phyloP scores from a whole-genome alignment of 495 filamentous ascomycete genomes.

The Trichoderma reesei region DNA sequence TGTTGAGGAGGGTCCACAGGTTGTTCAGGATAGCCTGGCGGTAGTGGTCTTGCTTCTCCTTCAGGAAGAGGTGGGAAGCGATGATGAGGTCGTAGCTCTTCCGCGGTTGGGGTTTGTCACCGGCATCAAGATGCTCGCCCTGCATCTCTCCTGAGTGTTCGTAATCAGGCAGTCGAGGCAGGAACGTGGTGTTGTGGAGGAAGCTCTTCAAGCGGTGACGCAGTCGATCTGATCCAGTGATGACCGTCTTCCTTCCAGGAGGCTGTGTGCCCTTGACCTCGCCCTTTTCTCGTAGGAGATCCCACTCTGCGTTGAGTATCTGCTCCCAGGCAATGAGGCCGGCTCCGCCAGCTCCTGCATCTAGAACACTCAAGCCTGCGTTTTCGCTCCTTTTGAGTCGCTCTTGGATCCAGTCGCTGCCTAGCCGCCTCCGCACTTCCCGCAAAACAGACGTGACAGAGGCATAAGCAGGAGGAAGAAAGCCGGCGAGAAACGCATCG shows the following conservation, averaged over 20 bases:
- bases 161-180: slow-evolving; percentile 88
- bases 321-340: slow-evolving; percentile 79
- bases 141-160: slow-evolving; percentile 44
- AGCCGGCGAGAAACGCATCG: slow-evolving; percentile 68
- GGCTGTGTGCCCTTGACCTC: slow-evolving; percentile 25
- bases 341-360: slow-evolving; percentile 78
- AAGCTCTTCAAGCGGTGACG: slow-evolving; percentile 67
- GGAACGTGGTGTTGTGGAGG: slow-evolving; percentile 81
- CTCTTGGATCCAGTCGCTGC: slow-evolving; percentile 63
- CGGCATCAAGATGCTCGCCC: slow-evolving; percentile 32
- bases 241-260: slow-evolving; percentile 40
- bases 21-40: slow-evolving; percentile 73
- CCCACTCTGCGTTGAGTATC: slow-evolving; percentile 70
- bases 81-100: slow-evolving; percentile 88
- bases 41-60: slow-evolving; percentile 56
- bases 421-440: slow-evolving; percentile 78
- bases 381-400: slow-evolving; percentile 59
- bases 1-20: slow-evolving; percentile 76
- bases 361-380: slow-evolving; percentile 61
- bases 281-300: slow-evolving; percentile 47
- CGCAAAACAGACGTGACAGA: slow-evolving; percentile 61
- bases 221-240: slow-evolving; percentile 43
- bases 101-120: slow-evolving; percentile 37
- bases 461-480: slow-evolving; percentile 76
- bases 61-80: slow-evolving; percentile 72